These are phyloP conservation scores for Neonectria magnoliae DNA, from an alignment of 2,329 filamentous ascomycete genomes.

Conservation along the genomic window DNA sequence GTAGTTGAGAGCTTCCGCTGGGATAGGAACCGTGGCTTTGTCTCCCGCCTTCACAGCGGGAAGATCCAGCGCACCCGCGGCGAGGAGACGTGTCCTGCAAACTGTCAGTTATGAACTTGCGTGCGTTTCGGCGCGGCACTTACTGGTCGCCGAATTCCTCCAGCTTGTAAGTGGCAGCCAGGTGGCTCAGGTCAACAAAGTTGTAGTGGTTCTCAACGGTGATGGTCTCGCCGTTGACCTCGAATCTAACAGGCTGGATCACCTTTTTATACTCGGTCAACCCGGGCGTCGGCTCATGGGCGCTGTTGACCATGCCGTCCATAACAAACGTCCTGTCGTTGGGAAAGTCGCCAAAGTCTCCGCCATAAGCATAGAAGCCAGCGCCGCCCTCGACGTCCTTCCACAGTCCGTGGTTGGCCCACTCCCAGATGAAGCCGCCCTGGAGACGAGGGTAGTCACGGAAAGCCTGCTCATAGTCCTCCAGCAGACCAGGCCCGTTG, in stretches of 20 bases:
- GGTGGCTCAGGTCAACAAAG: slow-evolving; percentile 56
- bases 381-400: slow-evolving; percentile 56
- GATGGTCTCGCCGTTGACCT: slow-evolving; percentile 49
- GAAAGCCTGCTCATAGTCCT: slow-evolving; percentile 75
- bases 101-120: slow-evolving; percentile 12
- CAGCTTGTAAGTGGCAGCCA: slow-evolving; percentile 55
- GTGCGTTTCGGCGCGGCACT: slow-evolving; percentile 28
- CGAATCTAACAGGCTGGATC: slow-evolving; percentile 63
- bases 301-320: slow-evolving; percentile 65
- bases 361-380: slow-evolving; percentile 68
- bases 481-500: slow-evolving; percentile 75
- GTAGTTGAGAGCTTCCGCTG: slow-evolving; percentile 40
- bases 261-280: slow-evolving; percentile 67
- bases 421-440: slow-evolving; percentile 75
- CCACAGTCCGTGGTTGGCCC: slow-evolving; percentile 69
- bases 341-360: slow-evolving; percentile 69
- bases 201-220: slow-evolving; percentile 61
- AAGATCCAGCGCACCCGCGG: slow-evolving; percentile 51
- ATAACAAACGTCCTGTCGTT: slow-evolving; percentile 71
- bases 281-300: slow-evolving; percentile 66
- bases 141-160: slow-evolving; percentile 55
- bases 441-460: slow-evolving; percentile 68
- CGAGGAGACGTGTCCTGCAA: slow-evolving; percentile 35
- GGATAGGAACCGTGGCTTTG: slow-evolving; percentile 47
- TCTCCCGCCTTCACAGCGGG: slow-evolving; percentile 53